Evolutionary conservation across 805 yeast genomes (phyloP).

Genomic region (Torulaspora franciscae): DNA sequence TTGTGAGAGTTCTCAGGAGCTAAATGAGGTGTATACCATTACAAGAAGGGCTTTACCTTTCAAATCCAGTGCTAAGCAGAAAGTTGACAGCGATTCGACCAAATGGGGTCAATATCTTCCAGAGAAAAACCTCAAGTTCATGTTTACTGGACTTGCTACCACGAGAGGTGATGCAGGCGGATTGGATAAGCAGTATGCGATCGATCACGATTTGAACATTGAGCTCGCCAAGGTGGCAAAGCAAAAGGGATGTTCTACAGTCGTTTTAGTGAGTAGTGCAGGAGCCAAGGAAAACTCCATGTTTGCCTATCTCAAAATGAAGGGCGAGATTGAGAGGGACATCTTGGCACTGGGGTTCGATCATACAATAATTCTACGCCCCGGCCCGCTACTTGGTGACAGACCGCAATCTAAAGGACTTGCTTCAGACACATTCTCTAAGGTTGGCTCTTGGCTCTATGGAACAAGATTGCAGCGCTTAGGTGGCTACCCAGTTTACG

Average conservation of each 20-base stretch:
- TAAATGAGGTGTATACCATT: constrained; percentile 44
- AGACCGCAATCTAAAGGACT: constrained; percentile 44
- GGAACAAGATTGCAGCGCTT: constrained; percentile 35
- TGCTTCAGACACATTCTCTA: constrained; percentile 32
- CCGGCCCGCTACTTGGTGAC: constrained; percentile 68
- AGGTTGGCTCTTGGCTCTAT: constrained; percentile 34
- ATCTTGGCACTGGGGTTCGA: constrained; percentile 58
- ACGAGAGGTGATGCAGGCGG: constrained; percentile 70
- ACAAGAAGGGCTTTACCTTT: constrained; percentile 45
- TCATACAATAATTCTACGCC: constrained; percentile 69
- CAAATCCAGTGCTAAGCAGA: constrained; percentile 33
- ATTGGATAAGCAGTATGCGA: constrained; percentile 58
- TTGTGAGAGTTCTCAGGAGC: constrained; percentile 38
- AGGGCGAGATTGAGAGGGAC: constrained; percentile 73
- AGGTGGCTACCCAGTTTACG: constrained; percentile 48
- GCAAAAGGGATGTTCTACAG: constrained; percentile 60
- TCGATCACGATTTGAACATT: constrained; percentile 71
- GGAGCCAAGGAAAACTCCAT: constrained; percentile 59
- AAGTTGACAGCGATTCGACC: constrained; percentile 43
- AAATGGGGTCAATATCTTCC: constrained; percentile 48
- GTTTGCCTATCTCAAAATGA: constrained; percentile 60
- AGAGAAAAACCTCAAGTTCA: constrained; percentile 37
- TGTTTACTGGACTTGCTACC: constrained; percentile 71
- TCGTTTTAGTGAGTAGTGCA: constrained; percentile 57
- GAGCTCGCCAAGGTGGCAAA: constrained; percentile 70